Evolutionary conservation across 192 early-diverging fungal genomes (phyloP).

Genomic region (Thoreauomyces humboldtii): DNA sequence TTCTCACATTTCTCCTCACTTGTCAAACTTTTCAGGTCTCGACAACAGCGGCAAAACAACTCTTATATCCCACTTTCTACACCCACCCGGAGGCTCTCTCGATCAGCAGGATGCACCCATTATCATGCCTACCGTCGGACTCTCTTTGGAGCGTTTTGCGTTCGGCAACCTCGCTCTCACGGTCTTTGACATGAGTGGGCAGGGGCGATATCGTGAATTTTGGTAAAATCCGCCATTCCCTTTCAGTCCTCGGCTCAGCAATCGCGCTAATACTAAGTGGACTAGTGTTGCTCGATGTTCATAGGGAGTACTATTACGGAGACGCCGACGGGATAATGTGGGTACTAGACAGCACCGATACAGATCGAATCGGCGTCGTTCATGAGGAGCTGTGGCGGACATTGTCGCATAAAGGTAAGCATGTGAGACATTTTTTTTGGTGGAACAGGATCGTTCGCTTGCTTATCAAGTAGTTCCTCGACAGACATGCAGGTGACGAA

Average conservation of each 20-base stretch:
- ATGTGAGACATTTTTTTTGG: background rate
- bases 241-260: too few species aligned
- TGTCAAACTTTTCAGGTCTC: constrained; percentile 33
- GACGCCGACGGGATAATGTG: constrained; percentile 46
- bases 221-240: constrained; percentile 39
- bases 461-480: too few species aligned
- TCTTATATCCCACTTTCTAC: constrained; percentile 32
- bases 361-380: constrained; percentile 34
- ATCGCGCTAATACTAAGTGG: too few species aligned
- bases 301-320: constrained; percentile 30
- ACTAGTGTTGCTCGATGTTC: too few species aligned
- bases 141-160: constrained; percentile 29
- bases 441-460: too few species aligned
- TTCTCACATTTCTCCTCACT: too few species aligned
- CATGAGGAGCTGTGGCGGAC: constrained; percentile 37
- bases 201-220: constrained; percentile 44
- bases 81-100: background rate
- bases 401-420: constrained; percentile 28
- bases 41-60: constrained; percentile 47
- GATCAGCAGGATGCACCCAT: background rate
- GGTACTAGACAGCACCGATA: constrained; percentile 40
- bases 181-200: constrained; percentile 45
- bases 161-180: constrained; percentile 34
- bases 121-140: constrained; percentile 41
- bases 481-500: constrained; percentile 29